Percentiles rank a stretch among this genome's conserved stretches.
phyloP scores from a whole-genome alignment of 495 filamentous ascomycete genomes.

The Aspergillus bertholletiae region DNA sequence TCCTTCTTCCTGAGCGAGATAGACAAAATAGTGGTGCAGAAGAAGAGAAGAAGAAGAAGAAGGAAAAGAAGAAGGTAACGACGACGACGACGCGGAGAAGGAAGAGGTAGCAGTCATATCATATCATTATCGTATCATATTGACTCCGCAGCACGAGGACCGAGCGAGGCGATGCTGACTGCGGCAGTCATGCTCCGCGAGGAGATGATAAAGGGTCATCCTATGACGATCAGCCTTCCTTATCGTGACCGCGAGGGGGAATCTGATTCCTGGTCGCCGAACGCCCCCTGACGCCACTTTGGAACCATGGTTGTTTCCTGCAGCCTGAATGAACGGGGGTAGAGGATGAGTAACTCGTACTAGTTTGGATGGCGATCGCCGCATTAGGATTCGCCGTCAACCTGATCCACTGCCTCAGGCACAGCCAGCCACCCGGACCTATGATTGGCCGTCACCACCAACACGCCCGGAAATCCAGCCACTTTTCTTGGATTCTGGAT shows the following conservation, averaged over 20 bases:
- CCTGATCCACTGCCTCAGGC: conserved; percentile 17
- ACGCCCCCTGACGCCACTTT: neutral
- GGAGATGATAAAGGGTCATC: conserved; percentile 6
- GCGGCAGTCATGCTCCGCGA: conserved; percentile 14
- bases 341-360: neutral
- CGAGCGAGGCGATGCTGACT: conserved; percentile 24
- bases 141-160: conserved; percentile 13
- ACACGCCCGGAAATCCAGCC: neutral
- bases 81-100: neutral
- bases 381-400: neutral
- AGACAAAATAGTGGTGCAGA: no score
- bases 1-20: neutral
- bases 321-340: neutral
- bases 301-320: conserved; percentile 4
- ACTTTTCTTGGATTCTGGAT: no score
- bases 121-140: neutral
- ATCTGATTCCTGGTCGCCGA: neutral
- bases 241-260: conserved; percentile 1
- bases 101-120: neutral
- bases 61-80: no score
- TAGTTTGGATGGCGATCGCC: neutral
- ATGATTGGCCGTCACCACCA: neutral
- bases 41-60: no score
- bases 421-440: neutral
- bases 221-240: neutral